Conservation (phyloP, 345 rosid genomes). For the Citrus hindsii region DNA sequence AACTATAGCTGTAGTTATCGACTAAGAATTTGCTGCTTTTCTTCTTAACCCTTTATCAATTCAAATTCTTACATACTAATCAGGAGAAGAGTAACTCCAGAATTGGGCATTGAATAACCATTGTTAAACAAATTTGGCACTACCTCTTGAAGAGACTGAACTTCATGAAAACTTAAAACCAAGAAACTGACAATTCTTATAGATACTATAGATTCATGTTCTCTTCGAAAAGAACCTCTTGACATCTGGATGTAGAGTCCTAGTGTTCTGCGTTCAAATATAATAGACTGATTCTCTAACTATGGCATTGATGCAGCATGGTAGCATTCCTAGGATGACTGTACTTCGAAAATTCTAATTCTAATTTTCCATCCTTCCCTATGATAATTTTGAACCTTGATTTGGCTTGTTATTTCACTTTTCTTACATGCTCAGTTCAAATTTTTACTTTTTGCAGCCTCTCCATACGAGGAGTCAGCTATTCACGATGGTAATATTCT, state of each 20-base stretch:
- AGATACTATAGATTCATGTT: not conserved
- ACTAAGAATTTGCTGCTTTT: not conserved
- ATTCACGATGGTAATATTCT: constrained; percentile 60
- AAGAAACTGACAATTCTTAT: not conserved
- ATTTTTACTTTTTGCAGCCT: constrained; percentile 55
- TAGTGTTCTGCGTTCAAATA: too few species aligned
- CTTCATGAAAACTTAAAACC: not conserved
- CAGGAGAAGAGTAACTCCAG: not conserved
- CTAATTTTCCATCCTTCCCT: not conserved
- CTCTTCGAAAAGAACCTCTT: not conserved
- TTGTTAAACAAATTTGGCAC: not conserved
- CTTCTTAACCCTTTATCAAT: not conserved
- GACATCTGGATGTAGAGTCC: not conserved
- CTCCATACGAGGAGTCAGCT: constrained; percentile 78
- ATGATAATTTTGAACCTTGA: not conserved
- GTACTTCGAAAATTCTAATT: too few species aligned
- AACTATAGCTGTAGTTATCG: not conserved
- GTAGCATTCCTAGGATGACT: too few species aligned
- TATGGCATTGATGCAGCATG: too few species aligned
- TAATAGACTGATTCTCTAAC: too few species aligned
- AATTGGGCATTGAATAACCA: not conserved
- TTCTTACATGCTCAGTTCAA: not conserved
- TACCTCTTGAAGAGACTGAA: not conserved
- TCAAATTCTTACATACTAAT: not conserved
- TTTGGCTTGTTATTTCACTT: not conserved